Percentiles rank a stretch among this genome's conserved stretches.
phyloP scores from a whole-genome alignment of 75 land plant genomes.

The Isoetes taiwanensis region DNA sequence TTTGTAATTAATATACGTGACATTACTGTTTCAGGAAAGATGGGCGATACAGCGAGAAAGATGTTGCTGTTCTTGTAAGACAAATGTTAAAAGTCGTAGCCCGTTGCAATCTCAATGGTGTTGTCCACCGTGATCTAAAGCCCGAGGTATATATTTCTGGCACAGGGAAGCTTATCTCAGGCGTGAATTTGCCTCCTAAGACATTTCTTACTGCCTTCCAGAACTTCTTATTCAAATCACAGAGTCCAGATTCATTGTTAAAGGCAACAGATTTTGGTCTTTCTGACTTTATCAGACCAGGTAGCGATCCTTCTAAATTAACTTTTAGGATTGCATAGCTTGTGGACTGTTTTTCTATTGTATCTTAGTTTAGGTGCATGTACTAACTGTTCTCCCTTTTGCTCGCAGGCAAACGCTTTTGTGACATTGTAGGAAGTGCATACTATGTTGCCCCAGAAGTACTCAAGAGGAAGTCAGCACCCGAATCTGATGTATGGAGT shows the following conservation, averaged over 20 bases:
- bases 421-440: constrained; percentile 94
- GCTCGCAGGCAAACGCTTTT: constrained; percentile 57
- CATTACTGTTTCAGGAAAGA: not conserved
- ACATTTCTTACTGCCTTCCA: constrained; percentile 1
- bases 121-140: constrained; percentile 4
- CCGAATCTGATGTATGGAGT: constrained; percentile 99
- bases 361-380: no score
- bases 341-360: no score
- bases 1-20: no score
- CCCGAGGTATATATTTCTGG: constrained; percentile 5
- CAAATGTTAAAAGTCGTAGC: constrained; percentile 1
- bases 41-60: constrained; percentile 1
- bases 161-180: no score
- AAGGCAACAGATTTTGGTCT: constrained; percentile 17
- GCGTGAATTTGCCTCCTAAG: no score
- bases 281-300: constrained; percentile 19
- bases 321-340: no score
- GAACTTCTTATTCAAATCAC: constrained; percentile 20
- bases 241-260: constrained; percentile 4
- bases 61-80: not conserved
- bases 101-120: constrained; percentile 3
- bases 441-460: constrained; percentile 99
- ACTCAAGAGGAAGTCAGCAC: constrained; percentile 77
- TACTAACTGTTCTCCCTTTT: no score
- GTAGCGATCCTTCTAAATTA: no score